phyloP scores from a whole-genome alignment of 305 asterid species.

The Fraxinus greggii region DNA sequence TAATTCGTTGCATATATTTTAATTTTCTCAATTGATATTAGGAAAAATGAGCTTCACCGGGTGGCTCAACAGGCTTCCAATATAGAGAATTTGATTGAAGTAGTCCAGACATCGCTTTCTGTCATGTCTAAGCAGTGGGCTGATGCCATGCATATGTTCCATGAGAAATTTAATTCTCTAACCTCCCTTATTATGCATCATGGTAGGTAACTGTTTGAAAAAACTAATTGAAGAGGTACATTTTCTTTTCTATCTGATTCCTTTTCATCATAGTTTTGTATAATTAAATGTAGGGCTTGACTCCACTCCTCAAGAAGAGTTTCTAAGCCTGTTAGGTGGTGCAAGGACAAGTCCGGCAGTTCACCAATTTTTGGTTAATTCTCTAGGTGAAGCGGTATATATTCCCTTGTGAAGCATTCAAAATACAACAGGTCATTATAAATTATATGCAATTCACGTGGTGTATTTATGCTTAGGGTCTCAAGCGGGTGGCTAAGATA shows the following conservation, averaged over 20 bases:
- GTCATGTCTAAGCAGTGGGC: slow-evolving; percentile 94
- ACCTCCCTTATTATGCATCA: slow-evolving; percentile 76
- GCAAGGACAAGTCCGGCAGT: slow-evolving; percentile 93
- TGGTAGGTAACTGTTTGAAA: slow-evolving; percentile 65
- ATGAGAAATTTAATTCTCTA: slow-evolving; percentile 69
- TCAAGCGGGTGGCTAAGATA: slow-evolving; percentile 76
- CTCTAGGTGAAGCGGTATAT: slow-evolving; percentile 95
- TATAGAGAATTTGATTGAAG: slow-evolving; percentile 82
- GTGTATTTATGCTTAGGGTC: slow-evolving; percentile 53
- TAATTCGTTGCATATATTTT: slow-evolving; percentile 17
- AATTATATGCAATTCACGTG: slow-evolving; percentile 26
- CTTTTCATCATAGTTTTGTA: slow-evolving; percentile 29
- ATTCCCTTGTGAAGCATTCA: slow-evolving; percentile 17
- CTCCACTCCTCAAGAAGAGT: slow-evolving; percentile 89
- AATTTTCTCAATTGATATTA: slow-evolving; percentile 28
- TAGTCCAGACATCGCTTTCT: slow-evolving; percentile 61
- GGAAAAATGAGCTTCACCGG: slow-evolving; percentile 95
- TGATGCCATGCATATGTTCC: slow-evolving; percentile 75
- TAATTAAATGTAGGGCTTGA: slow-evolving; percentile 62
- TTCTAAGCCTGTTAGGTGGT: slow-evolving; percentile 87
- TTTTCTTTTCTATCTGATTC: slow-evolving; percentile 8
- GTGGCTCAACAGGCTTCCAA: slow-evolving; percentile 94
- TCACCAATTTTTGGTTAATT: slow-evolving; percentile 89
- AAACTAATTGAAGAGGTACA: slow-evolving; percentile 5
- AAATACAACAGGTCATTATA: slow-evolving; percentile 17